Evolutionary conservation across 768 basidiomycete species (phyloP).

Genomic region (Clitopilus hobsonii): DNA sequence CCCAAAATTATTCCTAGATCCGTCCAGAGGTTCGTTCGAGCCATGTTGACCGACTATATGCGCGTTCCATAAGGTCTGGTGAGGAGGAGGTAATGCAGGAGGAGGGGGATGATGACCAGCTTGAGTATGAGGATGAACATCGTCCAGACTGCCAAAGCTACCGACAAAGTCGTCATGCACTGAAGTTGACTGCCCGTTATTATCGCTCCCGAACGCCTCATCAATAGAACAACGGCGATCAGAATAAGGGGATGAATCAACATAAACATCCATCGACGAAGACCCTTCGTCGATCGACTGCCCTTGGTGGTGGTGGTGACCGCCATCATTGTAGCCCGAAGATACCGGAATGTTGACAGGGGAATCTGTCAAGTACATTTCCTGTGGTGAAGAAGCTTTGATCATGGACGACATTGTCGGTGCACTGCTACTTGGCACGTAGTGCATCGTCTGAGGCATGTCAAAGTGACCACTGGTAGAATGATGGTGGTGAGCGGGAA

Average conservation of each 20-base stretch:
- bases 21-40: too few relatives aligned
- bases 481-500: not conserved
- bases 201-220: not conserved
- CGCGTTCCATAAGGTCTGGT: not conserved
- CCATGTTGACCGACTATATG: not conserved
- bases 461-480: not conserved
- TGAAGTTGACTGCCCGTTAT: not conserved
- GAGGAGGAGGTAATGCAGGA: not conserved
- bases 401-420: not conserved
- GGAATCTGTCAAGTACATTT: not conserved
- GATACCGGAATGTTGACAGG: not conserved
- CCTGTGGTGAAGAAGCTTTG: not conserved
- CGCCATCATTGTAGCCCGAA: not conserved
- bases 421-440: not conserved
- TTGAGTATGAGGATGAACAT: not conserved
- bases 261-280: not conserved
- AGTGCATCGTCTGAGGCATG: not conserved
- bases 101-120: too few relatives aligned
- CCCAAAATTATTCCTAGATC: not conserved
- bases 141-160: not conserved
- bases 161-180: not conserved
- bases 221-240: not conserved
- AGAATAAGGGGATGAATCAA: not conserved
- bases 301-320: too few relatives aligned
- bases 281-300: not conserved